Evolutionary conservation across 2,329 filamentous ascomycete species (phyloP).

Genomic region (Coniella lustricola): DNA sequence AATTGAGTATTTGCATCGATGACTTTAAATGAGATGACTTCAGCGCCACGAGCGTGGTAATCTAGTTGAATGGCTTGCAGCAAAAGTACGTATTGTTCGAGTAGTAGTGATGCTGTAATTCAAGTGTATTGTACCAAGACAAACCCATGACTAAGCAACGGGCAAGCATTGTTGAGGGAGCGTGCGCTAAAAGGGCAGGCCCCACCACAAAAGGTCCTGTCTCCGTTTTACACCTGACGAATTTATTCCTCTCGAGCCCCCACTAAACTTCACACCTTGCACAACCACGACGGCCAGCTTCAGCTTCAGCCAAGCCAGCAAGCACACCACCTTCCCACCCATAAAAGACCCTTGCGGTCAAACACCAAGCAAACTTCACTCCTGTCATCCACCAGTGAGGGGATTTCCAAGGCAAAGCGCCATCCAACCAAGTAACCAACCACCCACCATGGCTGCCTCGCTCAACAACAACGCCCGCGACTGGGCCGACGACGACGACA

Average conservation of each 20-base stretch:
- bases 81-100: no score
- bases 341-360: neutral
- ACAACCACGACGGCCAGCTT: no score
- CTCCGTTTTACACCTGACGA: neutral
- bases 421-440: neutral
- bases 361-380: neutral
- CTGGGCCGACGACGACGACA: slow-evolving; percentile 95
- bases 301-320: no score
- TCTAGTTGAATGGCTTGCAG: no score
- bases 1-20: no score
- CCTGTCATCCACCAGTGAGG: neutral
- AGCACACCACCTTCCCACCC: neutral
- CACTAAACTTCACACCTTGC: neutral
- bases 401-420: no score
- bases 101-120: no score
- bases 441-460: neutral
- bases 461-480: slow-evolving; percentile 37
- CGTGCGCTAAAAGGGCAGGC: neutral
- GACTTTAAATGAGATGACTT: no score
- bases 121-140: no score
- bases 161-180: neutral
- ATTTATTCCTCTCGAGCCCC: neutral
- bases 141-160: neutral
- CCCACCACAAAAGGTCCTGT: slow-evolving; percentile 1
- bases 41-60: no score